These are phyloP conservation scores for Hamamelis virginiana DNA, from an alignment of 164 flowering plant genomes.

Conservation along the genomic window DNA sequence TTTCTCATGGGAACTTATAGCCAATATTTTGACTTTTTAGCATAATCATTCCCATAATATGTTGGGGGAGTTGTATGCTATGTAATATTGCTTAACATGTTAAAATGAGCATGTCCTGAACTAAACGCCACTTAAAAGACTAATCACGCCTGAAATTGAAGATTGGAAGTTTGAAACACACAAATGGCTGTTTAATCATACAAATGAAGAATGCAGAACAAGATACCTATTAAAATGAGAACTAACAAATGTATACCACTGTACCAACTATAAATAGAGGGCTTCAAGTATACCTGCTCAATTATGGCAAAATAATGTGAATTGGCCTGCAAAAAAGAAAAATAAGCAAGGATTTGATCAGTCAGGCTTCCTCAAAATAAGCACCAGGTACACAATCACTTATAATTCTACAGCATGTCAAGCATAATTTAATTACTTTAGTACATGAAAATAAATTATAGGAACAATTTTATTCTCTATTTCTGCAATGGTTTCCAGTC, in stretches of 20 bases:
- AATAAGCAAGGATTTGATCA: neutral
- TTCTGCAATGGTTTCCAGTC: neutral
- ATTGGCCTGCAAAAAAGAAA: conserved; percentile 67
- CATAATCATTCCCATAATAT: neutral
- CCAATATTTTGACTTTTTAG: neutral
- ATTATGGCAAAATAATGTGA: conserved; percentile 89
- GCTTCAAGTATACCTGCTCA: conserved; percentile 69
- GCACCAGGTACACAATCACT: no score
- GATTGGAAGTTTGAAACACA: no score
- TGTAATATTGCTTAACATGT: neutral
- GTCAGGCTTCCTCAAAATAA: neutral
- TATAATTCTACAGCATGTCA: neutral
- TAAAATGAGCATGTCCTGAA: neutral
- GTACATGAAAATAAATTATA: neutral
- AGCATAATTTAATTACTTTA: neutral
- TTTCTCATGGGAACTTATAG: no score
- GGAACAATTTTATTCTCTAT: neutral
- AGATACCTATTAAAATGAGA: neutral
- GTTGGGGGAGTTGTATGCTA: neutral
- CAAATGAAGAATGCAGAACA: neutral
- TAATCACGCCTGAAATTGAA: neutral
- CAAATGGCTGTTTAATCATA: no score
- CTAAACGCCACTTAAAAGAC: neutral
- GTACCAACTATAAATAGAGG: neutral
- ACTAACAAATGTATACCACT: neutral